A percentile compares a stretch with the other conserved stretches of the same genome.
Conservation (phyloP, 352 stramenopile species). For the Albugo laibachii region DNA sequence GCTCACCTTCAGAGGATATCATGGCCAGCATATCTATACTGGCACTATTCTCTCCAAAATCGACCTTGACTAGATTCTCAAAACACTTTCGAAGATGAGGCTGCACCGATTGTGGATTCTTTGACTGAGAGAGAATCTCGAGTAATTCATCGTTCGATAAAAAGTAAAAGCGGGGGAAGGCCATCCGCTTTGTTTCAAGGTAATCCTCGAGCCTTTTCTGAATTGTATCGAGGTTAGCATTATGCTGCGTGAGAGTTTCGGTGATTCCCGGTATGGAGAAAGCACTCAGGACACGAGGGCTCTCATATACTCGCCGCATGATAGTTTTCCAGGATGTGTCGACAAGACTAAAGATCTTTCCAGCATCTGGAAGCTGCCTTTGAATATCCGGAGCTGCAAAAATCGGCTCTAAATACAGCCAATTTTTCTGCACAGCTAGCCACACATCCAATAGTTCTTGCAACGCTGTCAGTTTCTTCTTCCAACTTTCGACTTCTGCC, state of each 20-base stretch:
- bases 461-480: slow-evolving; percentile 58
- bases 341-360: slow-evolving; percentile 81
- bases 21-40: slow-evolving; percentile 89
- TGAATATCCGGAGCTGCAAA: slow-evolving; percentile 83
- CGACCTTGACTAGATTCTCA: slow-evolving; percentile 71
- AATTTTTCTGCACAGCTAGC: slow-evolving; percentile 77
- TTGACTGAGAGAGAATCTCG: slow-evolving; percentile 88
- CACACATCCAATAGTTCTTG: slow-evolving; percentile 80
- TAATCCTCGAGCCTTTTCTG: slow-evolving; percentile 87
- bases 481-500: slow-evolving; percentile 77
- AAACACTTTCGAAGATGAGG: slow-evolving; percentile 90
- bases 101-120: slow-evolving; percentile 87
- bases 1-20: slow-evolving; percentile 80
- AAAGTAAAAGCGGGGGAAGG: slow-evolving; percentile 90
- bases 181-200: slow-evolving; percentile 84
- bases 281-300: slow-evolving; percentile 67
- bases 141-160: slow-evolving; percentile 89
- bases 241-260: slow-evolving; percentile 68
- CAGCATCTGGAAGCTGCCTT: slow-evolving; percentile 72
- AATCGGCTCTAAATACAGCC: slow-evolving; percentile 79
- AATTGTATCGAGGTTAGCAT: slow-evolving; percentile 75
- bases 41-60: slow-evolving; percentile 54
- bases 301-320: slow-evolving; percentile 78
- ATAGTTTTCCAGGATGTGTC: slow-evolving; percentile 83
- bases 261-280: slow-evolving; percentile 62